Evolutionary conservation across 305 asterid species (phyloP), one percentile per base, ranked within the genome.

Genomic region (Fraxinus dipetala): DNA sequence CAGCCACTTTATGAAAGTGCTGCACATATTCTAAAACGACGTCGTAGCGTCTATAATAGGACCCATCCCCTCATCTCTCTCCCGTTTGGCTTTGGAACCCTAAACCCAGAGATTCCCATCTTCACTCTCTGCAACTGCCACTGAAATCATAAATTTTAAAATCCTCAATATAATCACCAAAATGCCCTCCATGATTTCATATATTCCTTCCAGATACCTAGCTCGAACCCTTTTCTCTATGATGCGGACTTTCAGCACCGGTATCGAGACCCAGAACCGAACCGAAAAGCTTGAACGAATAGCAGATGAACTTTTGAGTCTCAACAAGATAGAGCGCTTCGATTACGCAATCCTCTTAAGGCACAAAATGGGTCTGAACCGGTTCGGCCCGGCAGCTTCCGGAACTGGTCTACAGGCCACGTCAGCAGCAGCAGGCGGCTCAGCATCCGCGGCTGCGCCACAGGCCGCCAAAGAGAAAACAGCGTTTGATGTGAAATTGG

Each of bases 381-480:
- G 85, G 20, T 85, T 76, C 59, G 88, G 88, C 18, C 61, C 78
- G n/a, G 73, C 32, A 5, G 80, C 90, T 24, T 92, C 86, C 59
- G 95, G 93, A 63, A 83, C 79, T 8, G 86, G 65, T n/a, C 81
- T 7, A 86, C 83, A 18, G 75, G 56, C 69, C 24, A 56, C 88
- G 0, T 77, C 89, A 0, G 81, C 51, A 38, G 36, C 86, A 3
- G 86, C 76, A 65, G 22, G 79, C 75, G 16, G 22, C 74, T 40
- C 78, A 84, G 5, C 83, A 4, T 22, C 83, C 10, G 63, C 83
- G 0, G 88, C 87, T 4, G 48, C 26, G 30, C 70, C 86, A 51
- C 74, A 88, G 8, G 88, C 88, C 20, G 88, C 89, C 1, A 89
- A 91, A 87, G 95, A 89, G 63, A 88, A 90, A 79, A 85, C 90